phyloP scores from a whole-genome alignment of 2,329 filamentous ascomycete genomes.

The Trichophyton schoenleinii region DNA sequence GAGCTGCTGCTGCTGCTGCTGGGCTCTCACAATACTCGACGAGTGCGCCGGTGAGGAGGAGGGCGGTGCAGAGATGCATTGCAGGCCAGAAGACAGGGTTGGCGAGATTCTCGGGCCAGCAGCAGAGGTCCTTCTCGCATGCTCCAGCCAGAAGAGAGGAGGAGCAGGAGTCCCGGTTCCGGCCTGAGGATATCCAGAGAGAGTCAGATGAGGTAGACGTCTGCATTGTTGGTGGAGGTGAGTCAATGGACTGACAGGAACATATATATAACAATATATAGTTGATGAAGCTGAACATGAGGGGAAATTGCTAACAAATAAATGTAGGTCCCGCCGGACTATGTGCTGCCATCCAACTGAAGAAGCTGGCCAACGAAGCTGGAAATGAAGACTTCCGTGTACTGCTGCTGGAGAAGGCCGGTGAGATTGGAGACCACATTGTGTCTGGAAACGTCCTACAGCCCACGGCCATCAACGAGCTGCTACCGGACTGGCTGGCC shows the following conservation, averaged over 20 bases:
- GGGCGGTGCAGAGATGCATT: constrained; percentile 18
- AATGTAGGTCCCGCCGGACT: constrained; percentile 71
- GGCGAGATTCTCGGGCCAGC: neutral
- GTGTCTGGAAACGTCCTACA: constrained; percentile 92
- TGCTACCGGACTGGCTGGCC: constrained; percentile 85
- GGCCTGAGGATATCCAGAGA: constrained; percentile 59
- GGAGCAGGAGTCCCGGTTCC: constrained; percentile 40
- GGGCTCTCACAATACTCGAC: neutral
- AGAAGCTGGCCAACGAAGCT: constrained; percentile 86
- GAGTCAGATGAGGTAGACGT: constrained; percentile 93
- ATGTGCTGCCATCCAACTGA: constrained; percentile 82
- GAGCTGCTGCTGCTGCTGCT: neutral
- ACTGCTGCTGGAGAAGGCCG: constrained; percentile 83
- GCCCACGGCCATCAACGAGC: constrained; percentile 73
- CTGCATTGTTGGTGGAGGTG: constrained; percentile 84
- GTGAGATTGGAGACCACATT: constrained; percentile 88
- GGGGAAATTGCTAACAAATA: neutral
- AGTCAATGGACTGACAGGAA: constrained; percentile 12
- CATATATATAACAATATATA: no score
- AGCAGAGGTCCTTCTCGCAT: constrained; percentile 33
- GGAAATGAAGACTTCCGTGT: constrained; percentile 95
- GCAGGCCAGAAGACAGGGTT: neutral
- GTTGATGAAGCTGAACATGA: neutral
- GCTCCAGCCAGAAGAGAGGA: constrained; percentile 31
- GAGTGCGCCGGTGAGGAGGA: constrained; percentile 5